Base-by-base conservation (phyloP, 176 grass and related monocot species). In the Puccinellia tenuiflora region DNA sequence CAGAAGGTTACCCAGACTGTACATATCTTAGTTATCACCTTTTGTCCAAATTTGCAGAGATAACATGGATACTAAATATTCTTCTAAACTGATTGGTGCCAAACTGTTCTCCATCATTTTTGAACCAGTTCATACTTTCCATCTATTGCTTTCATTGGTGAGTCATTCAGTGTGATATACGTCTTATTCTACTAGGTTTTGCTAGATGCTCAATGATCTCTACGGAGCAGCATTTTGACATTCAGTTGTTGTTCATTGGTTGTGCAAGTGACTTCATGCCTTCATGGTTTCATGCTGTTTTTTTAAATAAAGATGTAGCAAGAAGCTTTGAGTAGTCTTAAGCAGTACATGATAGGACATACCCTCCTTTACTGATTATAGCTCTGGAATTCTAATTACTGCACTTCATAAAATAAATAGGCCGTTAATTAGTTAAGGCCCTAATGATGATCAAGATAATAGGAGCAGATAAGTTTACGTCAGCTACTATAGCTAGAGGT, bases 41-140 rank as follows among this genome's bases (percentile, higher is more conserved):
- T 82, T 61, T 63, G 20, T 79, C 48, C 20, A 37, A 81, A 88
- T 47, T 85, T 77, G 54, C 94, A 93, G 88, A 63, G 60, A 82
- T 50, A 85, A 77, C 77, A 64, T 53, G 77, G 73, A 39, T 80
- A 76, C 43, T 75, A 81, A 75, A 86, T 76, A 14, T 20, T 62
- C 63, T 52, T 87, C 78, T 62, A 47, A 85, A 61, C 71, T 91
- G 67, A 83, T 80, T 54, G 87, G 76, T 71, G 84, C 81, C 12
- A 76, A 90, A 81, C 65, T 88, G 30, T 80, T 95, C 85, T 98
- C 85, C 59, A 90, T 35, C 18, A 90, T 95, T 93, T 91, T 92
- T 52, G 80, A 98, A 62, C 96, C 96, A 66, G 87, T 95, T 90
- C 79, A 86, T 72, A 81, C 93, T 73, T 98, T 95, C 82, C 96